Evolutionary conservation across 345 rosid genomes (phyloP).

Genomic region (Eucalyptus tenuipes): DNA sequence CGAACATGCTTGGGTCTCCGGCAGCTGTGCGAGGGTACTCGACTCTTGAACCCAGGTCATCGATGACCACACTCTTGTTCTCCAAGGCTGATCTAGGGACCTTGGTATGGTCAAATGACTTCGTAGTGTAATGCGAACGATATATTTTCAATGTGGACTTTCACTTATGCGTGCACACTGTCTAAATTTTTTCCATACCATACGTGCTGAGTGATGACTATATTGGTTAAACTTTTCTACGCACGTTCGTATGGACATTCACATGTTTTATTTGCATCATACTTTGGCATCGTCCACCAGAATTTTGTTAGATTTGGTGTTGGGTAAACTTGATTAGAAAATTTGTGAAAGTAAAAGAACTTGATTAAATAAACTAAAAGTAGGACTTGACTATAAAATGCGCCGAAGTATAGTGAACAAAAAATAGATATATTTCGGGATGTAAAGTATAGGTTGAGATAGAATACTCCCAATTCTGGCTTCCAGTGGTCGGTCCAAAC

Average conservation of each 20-base stretch:
- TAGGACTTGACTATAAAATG: background rate
- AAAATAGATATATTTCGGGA: background rate
- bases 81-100: background rate
- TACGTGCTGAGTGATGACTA: background rate
- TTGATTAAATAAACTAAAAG: too few relatives aligned
- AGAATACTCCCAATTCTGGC: background rate
- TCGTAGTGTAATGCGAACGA: background rate
- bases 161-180: background rate
- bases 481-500: background rate
- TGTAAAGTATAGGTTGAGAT: background rate
- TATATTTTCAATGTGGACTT: background rate
- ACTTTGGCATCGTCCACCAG: background rate
- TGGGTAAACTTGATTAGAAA: background rate
- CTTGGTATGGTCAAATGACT: background rate
- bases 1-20: background rate
- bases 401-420: background rate
- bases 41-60: background rate
- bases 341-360: background rate
- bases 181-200: background rate
- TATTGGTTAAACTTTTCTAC: background rate
- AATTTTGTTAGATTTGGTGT: background rate
- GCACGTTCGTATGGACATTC: background rate
- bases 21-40: background rate
- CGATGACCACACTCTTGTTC: fast-evolving
- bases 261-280: background rate